Conservation (phyloP, 1,284 basidiomycete species). For the Thelephora terrestris region DNA sequence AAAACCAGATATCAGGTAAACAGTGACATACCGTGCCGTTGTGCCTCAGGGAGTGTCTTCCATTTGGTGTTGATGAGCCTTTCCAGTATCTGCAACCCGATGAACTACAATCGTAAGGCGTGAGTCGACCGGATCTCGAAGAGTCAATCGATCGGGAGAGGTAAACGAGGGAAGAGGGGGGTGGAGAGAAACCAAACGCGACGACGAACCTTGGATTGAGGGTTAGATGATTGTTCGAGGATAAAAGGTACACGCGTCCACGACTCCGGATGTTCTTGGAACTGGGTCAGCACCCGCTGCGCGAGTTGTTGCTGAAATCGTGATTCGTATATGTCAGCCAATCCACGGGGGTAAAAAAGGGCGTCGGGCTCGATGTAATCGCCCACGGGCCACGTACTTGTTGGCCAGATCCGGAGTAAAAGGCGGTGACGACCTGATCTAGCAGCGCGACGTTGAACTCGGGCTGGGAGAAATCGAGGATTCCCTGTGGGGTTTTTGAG, state of each 20-base stretch:
- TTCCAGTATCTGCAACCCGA: conserved; percentile 91
- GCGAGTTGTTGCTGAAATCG: conserved; percentile 78
- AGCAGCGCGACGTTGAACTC: conserved; percentile 26
- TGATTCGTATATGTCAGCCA: neutral
- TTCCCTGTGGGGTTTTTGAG: conserved; percentile 14
- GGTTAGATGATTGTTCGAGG: conserved; percentile 76
- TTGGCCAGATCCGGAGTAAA: conserved; percentile 21
- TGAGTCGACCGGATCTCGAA: neutral
- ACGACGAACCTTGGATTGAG: conserved; percentile 78
- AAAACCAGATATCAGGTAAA: neutral
- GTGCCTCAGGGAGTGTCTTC: conserved; percentile 93
- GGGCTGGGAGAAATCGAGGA: conserved; percentile 23
- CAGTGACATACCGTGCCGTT: conserved; percentile 64
- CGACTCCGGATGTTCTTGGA: conserved; percentile 95
- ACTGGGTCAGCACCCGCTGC: conserved; percentile 86
- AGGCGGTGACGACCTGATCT: conserved; percentile 23
- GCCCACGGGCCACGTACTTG: conserved; percentile 15
- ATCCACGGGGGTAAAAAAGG: conserved; percentile 1
- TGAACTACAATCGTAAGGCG: conserved; percentile 54
- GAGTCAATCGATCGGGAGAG: neutral
- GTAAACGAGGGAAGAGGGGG: conserved; percentile 1
- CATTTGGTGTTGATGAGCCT: conserved; percentile 91
- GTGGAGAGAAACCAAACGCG: neutral
- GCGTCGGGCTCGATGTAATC: too few species aligned
- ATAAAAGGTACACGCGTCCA: conserved; percentile 98